phyloP scores from a whole-genome alignment of 192 early-diverging fungal species.

The Entomortierella parvispora region DNA sequence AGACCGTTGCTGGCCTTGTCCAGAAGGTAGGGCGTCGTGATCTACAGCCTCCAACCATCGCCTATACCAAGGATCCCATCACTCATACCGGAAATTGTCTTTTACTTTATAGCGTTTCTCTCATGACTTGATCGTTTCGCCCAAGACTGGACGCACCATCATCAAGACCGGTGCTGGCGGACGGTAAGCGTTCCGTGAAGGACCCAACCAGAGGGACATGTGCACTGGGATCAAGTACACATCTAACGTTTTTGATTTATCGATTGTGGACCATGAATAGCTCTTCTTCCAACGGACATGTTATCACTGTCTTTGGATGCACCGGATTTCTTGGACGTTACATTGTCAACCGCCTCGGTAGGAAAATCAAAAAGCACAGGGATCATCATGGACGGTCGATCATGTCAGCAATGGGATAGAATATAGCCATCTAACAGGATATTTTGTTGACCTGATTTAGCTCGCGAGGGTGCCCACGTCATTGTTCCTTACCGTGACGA shows the following conservation, averaged over 20 bases:
- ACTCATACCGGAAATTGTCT: not conserved
- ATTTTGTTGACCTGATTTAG: slow-evolving; percentile 47
- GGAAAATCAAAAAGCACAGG: not conserved
- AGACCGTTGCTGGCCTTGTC: slow-evolving; percentile 33
- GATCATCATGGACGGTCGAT: not conserved
- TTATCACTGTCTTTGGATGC: slow-evolving; percentile 94
- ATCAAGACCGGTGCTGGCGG: slow-evolving; percentile 75
- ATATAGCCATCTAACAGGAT: slow-evolving; percentile 2
- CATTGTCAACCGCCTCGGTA: slow-evolving; percentile 91
- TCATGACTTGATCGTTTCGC: slow-evolving; percentile 65
- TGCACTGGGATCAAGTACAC: not conserved
- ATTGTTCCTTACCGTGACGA: slow-evolving; percentile 90
- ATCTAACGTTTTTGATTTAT: not conserved
- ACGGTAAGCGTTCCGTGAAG: slow-evolving; percentile 54
- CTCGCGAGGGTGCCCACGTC: slow-evolving; percentile 89
- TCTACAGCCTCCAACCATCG: not conserved
- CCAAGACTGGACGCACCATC: slow-evolving; percentile 65
- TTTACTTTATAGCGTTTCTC: slow-evolving; percentile 52
- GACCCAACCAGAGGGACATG: not conserved
- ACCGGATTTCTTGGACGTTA: slow-evolving; percentile 97
- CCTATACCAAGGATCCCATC: not conserved
- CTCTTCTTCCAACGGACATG: slow-evolving; percentile 85
- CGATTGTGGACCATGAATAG: too few species aligned
- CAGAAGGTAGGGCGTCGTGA: slow-evolving; percentile 36
- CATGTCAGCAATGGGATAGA: not conserved